Percentiles rank a stretch among this genome's conserved stretches.
Evolutionary conservation across 306 rosid genomes (phyloP).

Genomic region (Sechiopsis laciniata): DNA sequence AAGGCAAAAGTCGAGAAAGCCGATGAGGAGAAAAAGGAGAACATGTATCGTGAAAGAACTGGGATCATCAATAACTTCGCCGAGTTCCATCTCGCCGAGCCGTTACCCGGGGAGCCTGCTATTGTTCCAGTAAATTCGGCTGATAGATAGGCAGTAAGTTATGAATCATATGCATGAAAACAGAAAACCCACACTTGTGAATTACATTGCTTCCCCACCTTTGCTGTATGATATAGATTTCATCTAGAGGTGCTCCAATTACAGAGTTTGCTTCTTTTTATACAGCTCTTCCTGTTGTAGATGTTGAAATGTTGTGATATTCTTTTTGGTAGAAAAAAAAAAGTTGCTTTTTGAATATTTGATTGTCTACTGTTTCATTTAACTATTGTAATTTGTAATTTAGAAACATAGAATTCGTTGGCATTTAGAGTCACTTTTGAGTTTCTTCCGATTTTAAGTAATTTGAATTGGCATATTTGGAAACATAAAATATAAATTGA

Average conservation of each 20-base stretch:
- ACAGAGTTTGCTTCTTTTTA: slow-evolving; percentile 18
- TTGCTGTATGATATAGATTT: slow-evolving; percentile 19
- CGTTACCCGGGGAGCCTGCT: slow-evolving; percentile 28
- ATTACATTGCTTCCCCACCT: slow-evolving; percentile 9
- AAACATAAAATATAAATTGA: neutral
- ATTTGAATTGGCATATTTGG: neutral
- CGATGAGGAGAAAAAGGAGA: slow-evolving; percentile 48
- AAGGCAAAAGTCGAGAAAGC: slow-evolving; percentile 61
- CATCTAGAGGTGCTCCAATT: slow-evolving; percentile 22
- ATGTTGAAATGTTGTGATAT: slow-evolving; percentile 11
- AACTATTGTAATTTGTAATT: neutral
- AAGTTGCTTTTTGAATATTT: no score
- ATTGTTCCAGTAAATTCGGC: slow-evolving; percentile 45
- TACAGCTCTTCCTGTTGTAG: slow-evolving; percentile 3
- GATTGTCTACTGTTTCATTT: neutral
- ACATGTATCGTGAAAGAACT: slow-evolving; percentile 33
- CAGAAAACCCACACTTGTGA: slow-evolving; percentile 17
- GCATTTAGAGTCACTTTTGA: no score
- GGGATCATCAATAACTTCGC: slow-evolving; percentile 35
- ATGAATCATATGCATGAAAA: slow-evolving; percentile 21
- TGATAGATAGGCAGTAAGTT: slow-evolving; percentile 30
- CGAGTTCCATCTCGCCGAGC: slow-evolving; percentile 34
- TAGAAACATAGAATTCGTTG: neutral
- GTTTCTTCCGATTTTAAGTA: neutral
- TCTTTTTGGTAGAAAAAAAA: slow-evolving; percentile 1